These are phyloP conservation scores for Penicillium paxilli DNA, from an alignment of 495 filamentous ascomycete species.

Conservation along the genomic window DNA sequence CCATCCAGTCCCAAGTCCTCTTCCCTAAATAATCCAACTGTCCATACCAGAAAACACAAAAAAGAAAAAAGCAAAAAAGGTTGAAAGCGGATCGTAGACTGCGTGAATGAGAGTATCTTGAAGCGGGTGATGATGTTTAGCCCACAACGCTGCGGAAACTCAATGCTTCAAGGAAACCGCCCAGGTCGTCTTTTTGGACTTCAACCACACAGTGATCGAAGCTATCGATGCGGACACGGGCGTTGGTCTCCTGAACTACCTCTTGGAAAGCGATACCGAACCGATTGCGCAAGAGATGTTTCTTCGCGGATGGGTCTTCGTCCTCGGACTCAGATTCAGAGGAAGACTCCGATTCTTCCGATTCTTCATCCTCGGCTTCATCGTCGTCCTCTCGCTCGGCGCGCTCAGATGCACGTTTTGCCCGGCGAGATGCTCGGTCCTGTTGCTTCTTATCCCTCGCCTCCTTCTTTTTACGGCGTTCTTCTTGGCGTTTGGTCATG, in stretches of 20 bases:
- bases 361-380: slow-evolving; percentile 62
- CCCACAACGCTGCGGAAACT: slow-evolving; percentile 92
- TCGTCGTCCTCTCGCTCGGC: slow-evolving; percentile 54
- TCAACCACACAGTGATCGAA: slow-evolving; percentile 98
- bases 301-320: slow-evolving; percentile 54
- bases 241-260: slow-evolving; percentile 87
- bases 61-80: slow-evolving; percentile 14
- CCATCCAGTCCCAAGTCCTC: slow-evolving; percentile 10
- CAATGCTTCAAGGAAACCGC: slow-evolving; percentile 85
- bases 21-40: slow-evolving; percentile 12
- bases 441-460: slow-evolving; percentile 58
- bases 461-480: slow-evolving; percentile 60
- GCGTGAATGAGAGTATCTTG: slow-evolving; percentile 20
- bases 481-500: slow-evolving; percentile 63
- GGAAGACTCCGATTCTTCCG: slow-evolving; percentile 61
- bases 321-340: slow-evolving; percentile 60
- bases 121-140: slow-evolving; percentile 34
- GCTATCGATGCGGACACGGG: slow-evolving; percentile 87
- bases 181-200: slow-evolving; percentile 91
- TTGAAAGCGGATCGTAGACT: slow-evolving; percentile 29
- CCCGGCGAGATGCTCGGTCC: slow-evolving; percentile 61
- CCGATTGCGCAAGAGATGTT: slow-evolving; percentile 73
- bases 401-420: slow-evolving; percentile 39
- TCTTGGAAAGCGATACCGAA: slow-evolving; percentile 97
- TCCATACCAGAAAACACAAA: no score